Base-by-base conservation (phyloP, 2,329 filamentous ascomycete genomes). In the Fusarium sp. region DNA sequence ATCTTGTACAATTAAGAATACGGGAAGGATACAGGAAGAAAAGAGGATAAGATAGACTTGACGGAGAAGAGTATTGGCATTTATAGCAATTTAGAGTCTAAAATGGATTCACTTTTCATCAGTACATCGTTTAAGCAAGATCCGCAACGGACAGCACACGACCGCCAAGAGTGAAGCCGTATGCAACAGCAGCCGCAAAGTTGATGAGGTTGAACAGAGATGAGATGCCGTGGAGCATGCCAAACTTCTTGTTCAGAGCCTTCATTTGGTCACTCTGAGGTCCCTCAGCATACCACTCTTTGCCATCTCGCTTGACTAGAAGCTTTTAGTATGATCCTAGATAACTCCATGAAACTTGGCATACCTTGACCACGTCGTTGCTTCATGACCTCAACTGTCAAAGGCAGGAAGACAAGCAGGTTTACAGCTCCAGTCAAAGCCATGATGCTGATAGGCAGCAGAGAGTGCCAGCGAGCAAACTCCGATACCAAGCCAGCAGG, bases 181-280 rank as follows among this genome's bases (percentile, higher is more conserved):
- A 98, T 75, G 86, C 90, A 6, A 97, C 77, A 44, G 91, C 91
- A 0, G 90, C 89, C 44, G 91, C 80, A 52, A 97, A 86, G 0
- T 89, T 91, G 4, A 87, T 81, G 64, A 98, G 78, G 80, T 98
- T 98, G 23, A 97, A 80, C 67, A 97, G 80, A 32, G 92, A 92
- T 11, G 93, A 97, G 50, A 93, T 83, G 9, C 95, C 93, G 81
- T 99, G 96, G 62, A 97, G 81, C 68, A 88, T 88, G 18, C 88
- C 89, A 80, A 98, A 98, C 70, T 85, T 86, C 82, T 90, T 92
- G 85, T 95, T 97, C 75, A 97, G 81, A 12, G 85, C 86, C 74
- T 89, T 81, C 95, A 98, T 98, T 83, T 95, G 93, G 74, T 91
- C 86, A 8, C 92, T 96, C 77, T 97, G 93, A 41, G 94, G 93